These are phyloP conservation scores for Umbelopsis ramanniana DNA, from an alignment of 192 early-diverging fungal species.

Conservation along the genomic window DNA sequence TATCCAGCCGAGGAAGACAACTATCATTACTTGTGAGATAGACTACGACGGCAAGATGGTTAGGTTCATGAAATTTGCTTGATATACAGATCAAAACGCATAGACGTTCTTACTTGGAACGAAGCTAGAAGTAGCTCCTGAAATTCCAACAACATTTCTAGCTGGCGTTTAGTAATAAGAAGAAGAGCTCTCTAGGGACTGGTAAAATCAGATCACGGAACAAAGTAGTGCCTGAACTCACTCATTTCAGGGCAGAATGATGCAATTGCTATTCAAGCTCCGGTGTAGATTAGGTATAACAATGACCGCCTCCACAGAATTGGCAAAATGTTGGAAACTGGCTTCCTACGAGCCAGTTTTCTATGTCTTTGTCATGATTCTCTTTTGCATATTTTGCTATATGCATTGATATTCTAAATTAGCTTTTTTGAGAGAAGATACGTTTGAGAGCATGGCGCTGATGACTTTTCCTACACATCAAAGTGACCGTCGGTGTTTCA, in stretches of 20 bases:
- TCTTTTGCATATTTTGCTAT: too few species aligned
- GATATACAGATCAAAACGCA: not conserved
- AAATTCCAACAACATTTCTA: not conserved
- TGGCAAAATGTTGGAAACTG: too few species aligned
- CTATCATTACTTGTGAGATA: not conserved
- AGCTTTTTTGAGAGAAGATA: too few species aligned
- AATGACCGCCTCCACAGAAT: too few species aligned
- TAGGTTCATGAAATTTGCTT: not conserved
- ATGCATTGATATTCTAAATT: too few species aligned
- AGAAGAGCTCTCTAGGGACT: not conserved
- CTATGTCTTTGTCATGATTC: too few species aligned
- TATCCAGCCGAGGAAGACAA: not conserved
- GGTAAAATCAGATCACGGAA: not conserved
- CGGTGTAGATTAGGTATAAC: not conserved
- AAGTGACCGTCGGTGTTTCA: too few species aligned
- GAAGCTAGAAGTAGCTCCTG: not conserved
- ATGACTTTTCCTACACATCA: too few species aligned
- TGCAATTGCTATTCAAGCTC: not conserved
- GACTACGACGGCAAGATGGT: not conserved
- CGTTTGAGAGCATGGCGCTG: too few species aligned
- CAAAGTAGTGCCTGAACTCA: not conserved
- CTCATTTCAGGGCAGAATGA: slow-evolving; percentile 1
- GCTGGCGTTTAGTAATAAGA: not conserved
- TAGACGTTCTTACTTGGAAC: not conserved
- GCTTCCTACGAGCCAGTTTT: too few species aligned